Evolutionary conservation across 2,329 filamentous ascomycete species (phyloP), one percentile per base, ranked within the genome.

Genomic region (Raffaelea ambrosiae): DNA sequence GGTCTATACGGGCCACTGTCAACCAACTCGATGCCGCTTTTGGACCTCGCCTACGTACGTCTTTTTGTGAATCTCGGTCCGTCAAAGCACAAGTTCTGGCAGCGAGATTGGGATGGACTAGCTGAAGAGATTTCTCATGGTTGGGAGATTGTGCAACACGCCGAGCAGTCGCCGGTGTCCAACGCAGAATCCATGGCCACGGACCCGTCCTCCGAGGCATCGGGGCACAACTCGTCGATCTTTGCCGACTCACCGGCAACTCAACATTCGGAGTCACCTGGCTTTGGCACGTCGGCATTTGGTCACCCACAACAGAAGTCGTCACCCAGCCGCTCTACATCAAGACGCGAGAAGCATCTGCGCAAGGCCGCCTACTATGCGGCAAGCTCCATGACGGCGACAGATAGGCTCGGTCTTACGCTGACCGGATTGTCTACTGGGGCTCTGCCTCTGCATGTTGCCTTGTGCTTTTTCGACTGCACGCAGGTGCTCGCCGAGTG

Each of bases 281-380:
- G 74, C 20, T 67, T 72, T 48, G 61, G 67, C 2, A 57, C 14
- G 5, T 10, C 35, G 13, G 16, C 5, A n/a, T n/a, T 38, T 19
- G 7, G 5, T 7, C 44, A 10, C 53, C 55, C 22, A 36, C 40
- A 21, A 22, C 42, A 46, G 44, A 38, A 51, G 9, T 49, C 48
- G 20, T 55, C 59, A 11, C 49, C 56, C 18, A 68, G 57, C 38
- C 67, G 67, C 40, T 66, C 73, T 11, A 80, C 76, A 11, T 82
- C 85, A 0, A 83, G 85, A 49, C 83, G 89, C 3, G 91, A 98
- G 66, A 85, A 83, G 54, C 88, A 95, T 59, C 73, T 97, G 19
- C 84, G 91, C 40, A 94, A 91, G 63, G 93, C 93, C n/a, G 93
- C 91, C 0, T 94, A 89, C 61, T 95, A 95, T 60, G 93, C 93